Evolutionary conservation across 2,329 filamentous ascomycete genomes (phyloP).

Genomic region (Clarireedia hainanense): DNA sequence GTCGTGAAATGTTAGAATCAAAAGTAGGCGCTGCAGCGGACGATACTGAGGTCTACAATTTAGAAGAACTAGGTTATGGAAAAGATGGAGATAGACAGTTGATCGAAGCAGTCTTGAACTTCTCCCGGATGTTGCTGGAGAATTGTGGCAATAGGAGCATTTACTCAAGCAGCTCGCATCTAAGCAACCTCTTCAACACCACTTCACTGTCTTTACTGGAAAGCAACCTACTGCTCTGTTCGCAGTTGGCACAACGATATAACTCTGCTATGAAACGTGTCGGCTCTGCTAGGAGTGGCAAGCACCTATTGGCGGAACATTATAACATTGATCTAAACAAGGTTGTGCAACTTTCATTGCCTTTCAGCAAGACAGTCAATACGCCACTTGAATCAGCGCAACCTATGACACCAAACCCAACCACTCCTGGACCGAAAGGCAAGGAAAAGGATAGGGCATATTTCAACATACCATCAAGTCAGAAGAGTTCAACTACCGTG

Average conservation of each 20-base stretch:
- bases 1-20: slow-evolving; percentile 52
- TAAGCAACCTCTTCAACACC: slow-evolving; percentile 84
- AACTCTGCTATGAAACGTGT: slow-evolving; percentile 77
- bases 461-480: slow-evolving; percentile 33
- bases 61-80: slow-evolving; percentile 55
- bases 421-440: slow-evolving; percentile 54
- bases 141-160: slow-evolving; percentile 96
- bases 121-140: slow-evolving; percentile 81
- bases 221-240: slow-evolving; percentile 68
- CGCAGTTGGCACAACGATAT: slow-evolving; percentile 86
- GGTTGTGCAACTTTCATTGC: slow-evolving; percentile 73
- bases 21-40: slow-evolving; percentile 35
- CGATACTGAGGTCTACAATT: slow-evolving; percentile 39
- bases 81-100: slow-evolving; percentile 73
- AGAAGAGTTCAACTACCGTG: slow-evolving; percentile 37
- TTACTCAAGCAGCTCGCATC: slow-evolving; percentile 84
- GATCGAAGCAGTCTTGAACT: slow-evolving; percentile 71
- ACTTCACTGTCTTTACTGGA: slow-evolving; percentile 74
- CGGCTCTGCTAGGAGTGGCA: slow-evolving; percentile 62
- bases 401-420: slow-evolving; percentile 43
- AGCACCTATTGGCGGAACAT: slow-evolving; percentile 72
- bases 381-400: slow-evolving; percentile 38
- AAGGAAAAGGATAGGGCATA: slow-evolving; percentile 75
- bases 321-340: slow-evolving; percentile 74
- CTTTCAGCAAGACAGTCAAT: slow-evolving; percentile 68